A percentile compares a stretch with the other conserved stretches of the same genome.
phyloP scores from a whole-genome alignment of 108 stramenopile genomes.

The Cylindrotheca fusiformis region DNA sequence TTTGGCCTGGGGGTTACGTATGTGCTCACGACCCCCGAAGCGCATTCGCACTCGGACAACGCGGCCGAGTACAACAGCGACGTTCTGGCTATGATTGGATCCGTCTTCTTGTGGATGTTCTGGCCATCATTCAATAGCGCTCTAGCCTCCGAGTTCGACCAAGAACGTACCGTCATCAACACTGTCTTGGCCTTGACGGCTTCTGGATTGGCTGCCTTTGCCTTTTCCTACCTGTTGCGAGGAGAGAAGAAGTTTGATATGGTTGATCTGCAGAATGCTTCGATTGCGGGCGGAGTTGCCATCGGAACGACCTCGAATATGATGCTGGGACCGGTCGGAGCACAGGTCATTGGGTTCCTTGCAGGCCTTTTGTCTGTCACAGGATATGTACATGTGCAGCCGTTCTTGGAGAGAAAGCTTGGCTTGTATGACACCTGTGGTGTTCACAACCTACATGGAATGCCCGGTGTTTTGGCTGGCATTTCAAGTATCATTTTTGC shows the following conservation, averaged over 20 bases:
- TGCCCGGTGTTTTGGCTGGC: conserved; percentile 30
- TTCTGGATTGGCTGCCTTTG: conserved; percentile 35
- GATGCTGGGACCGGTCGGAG: conserved; percentile 31
- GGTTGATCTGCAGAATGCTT: conserved; percentile 55
- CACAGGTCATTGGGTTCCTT: conserved; percentile 19
- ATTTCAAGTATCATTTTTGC: conserved; percentile 33
- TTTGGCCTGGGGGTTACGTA: conserved; percentile 49
- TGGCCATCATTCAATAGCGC: conserved; percentile 62
- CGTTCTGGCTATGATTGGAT: conserved; percentile 49
- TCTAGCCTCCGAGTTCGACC: conserved; percentile 22
- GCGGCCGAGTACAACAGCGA: conserved; percentile 27
- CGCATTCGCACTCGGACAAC: background rate
- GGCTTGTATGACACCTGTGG: conserved; percentile 42
- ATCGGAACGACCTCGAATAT: conserved; percentile 44
- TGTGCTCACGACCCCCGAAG: conserved; percentile 25
- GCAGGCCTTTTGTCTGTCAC: conserved; percentile 27
- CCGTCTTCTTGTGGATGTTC: conserved; percentile 52
- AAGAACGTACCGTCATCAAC: conserved; percentile 38
- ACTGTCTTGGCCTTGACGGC: conserved; percentile 45
- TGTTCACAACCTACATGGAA: conserved; percentile 44
- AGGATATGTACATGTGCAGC: conserved; percentile 32
- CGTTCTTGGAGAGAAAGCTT: conserved; percentile 24
- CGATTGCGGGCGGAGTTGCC: conserved; percentile 61
- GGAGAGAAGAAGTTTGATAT: conserved; percentile 33
- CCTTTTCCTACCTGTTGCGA: conserved; percentile 25